Conservation (phyloP, 331 rosid species). For the Pyracantha coccinea region DNA sequence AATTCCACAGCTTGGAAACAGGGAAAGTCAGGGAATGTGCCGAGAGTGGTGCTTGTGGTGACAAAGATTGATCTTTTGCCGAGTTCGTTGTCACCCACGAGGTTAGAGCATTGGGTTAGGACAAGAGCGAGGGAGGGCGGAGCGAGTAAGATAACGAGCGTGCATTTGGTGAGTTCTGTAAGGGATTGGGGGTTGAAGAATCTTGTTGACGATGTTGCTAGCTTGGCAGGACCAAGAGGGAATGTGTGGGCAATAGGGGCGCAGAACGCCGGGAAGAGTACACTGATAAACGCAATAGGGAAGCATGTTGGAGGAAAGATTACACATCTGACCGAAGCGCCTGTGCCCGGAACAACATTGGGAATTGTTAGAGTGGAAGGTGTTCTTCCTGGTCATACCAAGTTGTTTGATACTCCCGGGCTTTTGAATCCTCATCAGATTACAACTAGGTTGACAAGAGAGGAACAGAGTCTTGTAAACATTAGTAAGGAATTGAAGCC, state of each 20-base stretch:
- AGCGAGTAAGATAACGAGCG: constrained; percentile 62
- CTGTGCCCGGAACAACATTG: constrained; percentile 89
- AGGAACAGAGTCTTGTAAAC: constrained; percentile 82
- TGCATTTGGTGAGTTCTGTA: constrained; percentile 84
- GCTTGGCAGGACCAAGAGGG: constrained; percentile 78
- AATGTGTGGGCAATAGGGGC: constrained; percentile 95
- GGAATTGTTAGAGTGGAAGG: constrained; percentile 97
- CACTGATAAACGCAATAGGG: constrained; percentile 72
- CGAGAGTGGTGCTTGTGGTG: constrained; percentile 78
- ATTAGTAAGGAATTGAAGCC: constrained; percentile 93
- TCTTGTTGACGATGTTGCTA: constrained; percentile 57
- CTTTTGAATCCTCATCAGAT: constrained; percentile 83
- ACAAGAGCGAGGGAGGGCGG: constrained; percentile 91
- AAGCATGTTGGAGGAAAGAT: constrained; percentile 54
- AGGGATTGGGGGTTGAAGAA: constrained; percentile 86
- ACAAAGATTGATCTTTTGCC: constrained; percentile 81
- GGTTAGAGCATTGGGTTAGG: constrained; percentile 86
- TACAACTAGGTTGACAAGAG: constrained; percentile 71
- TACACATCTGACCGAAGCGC: constrained; percentile 80
- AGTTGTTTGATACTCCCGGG: constrained; percentile 91
- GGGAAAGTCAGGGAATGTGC: constrained; percentile 86
- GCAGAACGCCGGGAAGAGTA: constrained; percentile 95
- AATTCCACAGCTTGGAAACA: constrained; percentile 62
- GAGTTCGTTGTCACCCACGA: constrained; percentile 58
- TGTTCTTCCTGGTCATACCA: constrained; percentile 69